Evolutionary conservation across 345 rosid species (phyloP).

Genomic region (Moringa oleifera): DNA sequence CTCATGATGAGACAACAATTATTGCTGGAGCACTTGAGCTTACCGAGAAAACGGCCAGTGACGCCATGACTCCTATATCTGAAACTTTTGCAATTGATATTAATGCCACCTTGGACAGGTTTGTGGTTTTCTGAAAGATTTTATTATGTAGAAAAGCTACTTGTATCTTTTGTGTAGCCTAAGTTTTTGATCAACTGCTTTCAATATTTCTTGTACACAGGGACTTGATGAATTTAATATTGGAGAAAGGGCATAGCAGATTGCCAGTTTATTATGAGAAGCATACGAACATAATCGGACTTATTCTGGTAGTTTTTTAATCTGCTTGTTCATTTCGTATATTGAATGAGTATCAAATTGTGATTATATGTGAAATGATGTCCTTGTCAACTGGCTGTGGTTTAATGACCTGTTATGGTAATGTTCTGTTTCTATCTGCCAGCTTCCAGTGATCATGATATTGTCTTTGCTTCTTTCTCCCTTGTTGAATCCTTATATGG

Average conservation of each 20-base stretch:
- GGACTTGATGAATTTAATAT: conserved; percentile 66
- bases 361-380: neutral
- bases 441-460: neutral
- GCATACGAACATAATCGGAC: conserved; percentile 82
- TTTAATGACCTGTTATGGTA: neutral
- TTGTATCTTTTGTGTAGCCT: conserved; percentile 7
- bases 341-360: neutral
- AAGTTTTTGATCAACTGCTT: conserved; percentile 7
- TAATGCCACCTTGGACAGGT: conserved; percentile 84
- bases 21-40: conserved; percentile 99
- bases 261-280: conserved; percentile 95
- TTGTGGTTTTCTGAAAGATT: conserved; percentile 3
- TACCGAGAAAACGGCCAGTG: conserved; percentile 68
- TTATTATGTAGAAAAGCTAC: conserved; percentile 2
- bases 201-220: conserved; percentile 31
- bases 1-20: conserved; percentile 96
- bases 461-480: neutral
- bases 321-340: neutral
- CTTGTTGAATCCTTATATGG: neutral
- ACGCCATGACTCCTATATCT: conserved; percentile 87
- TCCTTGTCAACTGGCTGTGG: neutral
- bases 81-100: conserved; percentile 84
- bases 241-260: conserved; percentile 99
- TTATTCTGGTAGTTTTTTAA: conserved; percentile 55
- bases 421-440: neutral